Percentiles rank a stretch among this genome's conserved stretches.
Conservation (phyloP, 495 filamentous ascomycete genomes). For the Ascobolus immersus region DNA sequence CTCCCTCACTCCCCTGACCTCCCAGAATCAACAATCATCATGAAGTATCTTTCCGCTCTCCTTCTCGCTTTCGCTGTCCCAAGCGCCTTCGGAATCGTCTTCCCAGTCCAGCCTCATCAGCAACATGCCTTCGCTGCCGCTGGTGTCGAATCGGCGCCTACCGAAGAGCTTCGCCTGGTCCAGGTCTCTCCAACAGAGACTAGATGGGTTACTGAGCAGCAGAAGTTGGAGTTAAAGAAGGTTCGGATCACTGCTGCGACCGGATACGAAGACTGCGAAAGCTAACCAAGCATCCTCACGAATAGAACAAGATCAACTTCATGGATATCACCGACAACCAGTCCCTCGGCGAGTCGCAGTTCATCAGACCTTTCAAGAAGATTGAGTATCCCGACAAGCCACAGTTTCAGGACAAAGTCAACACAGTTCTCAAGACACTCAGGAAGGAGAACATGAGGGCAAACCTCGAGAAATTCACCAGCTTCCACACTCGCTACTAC, state of each 20-base stretch:
- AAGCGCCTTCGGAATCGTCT: constrained; percentile 9
- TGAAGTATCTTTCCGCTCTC: constrained; percentile 13
- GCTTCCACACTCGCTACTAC: constrained; percentile 75
- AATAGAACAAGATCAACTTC: constrained; percentile 59
- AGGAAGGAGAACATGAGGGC: constrained; percentile 51
- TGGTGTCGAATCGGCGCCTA: constrained; percentile 7
- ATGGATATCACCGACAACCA: constrained; percentile 71
- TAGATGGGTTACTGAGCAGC: constrained; percentile 68
- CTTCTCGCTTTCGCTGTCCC: constrained; percentile 8
- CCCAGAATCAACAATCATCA: no score
- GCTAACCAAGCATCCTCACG: not conserved
- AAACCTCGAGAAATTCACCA: constrained; percentile 52
- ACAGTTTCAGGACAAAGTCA: constrained; percentile 36
- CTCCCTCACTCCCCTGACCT: no score
- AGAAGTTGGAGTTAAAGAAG: constrained; percentile 75
- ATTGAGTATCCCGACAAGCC: constrained; percentile 42
- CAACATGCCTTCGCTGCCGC: constrained; percentile 7
- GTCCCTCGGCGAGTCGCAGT: constrained; percentile 25
- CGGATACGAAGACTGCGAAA: not conserved
- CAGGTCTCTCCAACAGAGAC: constrained; percentile 71
- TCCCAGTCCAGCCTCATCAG: constrained; percentile 5
- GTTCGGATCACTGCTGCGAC: constrained; percentile 25
- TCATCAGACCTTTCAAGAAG: constrained; percentile 13
- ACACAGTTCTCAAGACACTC: constrained; percentile 37
- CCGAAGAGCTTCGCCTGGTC: constrained; percentile 42